Conservation (phyloP, 495 filamentous ascomycete species). For the Penicillium psychrofluorescens region DNA sequence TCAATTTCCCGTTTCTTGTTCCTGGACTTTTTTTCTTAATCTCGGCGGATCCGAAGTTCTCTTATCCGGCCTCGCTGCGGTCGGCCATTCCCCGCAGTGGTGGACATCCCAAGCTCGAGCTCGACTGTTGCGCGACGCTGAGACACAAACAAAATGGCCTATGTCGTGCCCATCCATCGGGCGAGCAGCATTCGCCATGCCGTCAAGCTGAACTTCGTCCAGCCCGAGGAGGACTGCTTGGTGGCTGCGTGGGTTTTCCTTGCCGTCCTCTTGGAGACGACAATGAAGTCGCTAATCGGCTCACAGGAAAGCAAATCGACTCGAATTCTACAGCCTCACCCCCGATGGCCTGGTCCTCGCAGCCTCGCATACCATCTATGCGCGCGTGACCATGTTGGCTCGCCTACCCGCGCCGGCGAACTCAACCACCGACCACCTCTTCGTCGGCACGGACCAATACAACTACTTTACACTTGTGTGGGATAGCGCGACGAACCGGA, state of each 20-base stretch:
- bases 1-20: no score
- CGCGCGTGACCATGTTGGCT: slow-evolving; percentile 77
- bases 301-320: slow-evolving; percentile 76
- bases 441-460: slow-evolving; percentile 83
- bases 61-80: no score
- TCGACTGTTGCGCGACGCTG: slow-evolving; percentile 1
- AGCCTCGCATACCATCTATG: slow-evolving; percentile 65
- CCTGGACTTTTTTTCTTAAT: no score
- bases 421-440: slow-evolving; percentile 75
- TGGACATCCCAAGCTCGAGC: slow-evolving; percentile 5
- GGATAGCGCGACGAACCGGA: slow-evolving; percentile 53
- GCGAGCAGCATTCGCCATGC: slow-evolving; percentile 87
- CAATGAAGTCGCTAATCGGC: background rate
- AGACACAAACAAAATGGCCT: slow-evolving; percentile 60
- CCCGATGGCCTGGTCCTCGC: slow-evolving; percentile 53
- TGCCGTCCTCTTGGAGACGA: background rate
- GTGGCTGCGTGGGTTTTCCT: slow-evolving; percentile 68
- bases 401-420: slow-evolving; percentile 64
- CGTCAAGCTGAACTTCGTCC: slow-evolving; percentile 68
- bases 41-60: no score
- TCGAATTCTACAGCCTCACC: slow-evolving; percentile 71
- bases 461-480: slow-evolving; percentile 86
- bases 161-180: slow-evolving; percentile 87
- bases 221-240: slow-evolving; percentile 67
- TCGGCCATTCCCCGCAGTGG: slow-evolving; percentile 2